Evolutionary conservation across 768 basidiomycete genomes (phyloP).

Genomic region (Symmetrospora coprosmae): DNA sequence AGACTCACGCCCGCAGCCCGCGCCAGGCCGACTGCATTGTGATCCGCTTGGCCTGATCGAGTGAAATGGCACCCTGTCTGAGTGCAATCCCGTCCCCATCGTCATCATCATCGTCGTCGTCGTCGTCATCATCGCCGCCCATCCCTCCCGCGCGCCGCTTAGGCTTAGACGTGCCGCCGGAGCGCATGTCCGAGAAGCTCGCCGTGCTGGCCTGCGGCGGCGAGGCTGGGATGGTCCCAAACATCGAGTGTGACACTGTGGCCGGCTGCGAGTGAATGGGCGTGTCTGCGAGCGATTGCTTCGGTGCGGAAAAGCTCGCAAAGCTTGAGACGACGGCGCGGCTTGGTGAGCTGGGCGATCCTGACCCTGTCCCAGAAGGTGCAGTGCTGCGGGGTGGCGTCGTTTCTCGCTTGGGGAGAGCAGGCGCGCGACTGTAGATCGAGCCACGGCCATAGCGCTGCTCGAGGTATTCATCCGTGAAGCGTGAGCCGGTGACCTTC

Average conservation of each 20-base stretch:
- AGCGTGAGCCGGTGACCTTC: slow-evolving; percentile 81
- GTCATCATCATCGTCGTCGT: slow-evolving; percentile 24
- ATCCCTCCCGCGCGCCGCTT: too few relatives aligned
- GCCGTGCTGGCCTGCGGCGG: slow-evolving; percentile 66
- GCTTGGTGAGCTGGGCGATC: slow-evolving; percentile 48
- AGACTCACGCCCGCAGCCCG: slow-evolving; percentile 2
- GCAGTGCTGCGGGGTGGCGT: not conserved
- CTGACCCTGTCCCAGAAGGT: not conserved
- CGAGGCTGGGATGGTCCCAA: slow-evolving; percentile 37
- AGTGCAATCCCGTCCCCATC: slow-evolving; percentile 61
- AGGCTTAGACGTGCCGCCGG: slow-evolving; percentile 21
- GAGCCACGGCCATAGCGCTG: slow-evolving; percentile 38
- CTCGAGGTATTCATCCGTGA: slow-evolving; percentile 88
- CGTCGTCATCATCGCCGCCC: slow-evolving; percentile 39
- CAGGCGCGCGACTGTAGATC: slow-evolving; percentile 18
- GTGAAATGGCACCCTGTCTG: slow-evolving; percentile 67
- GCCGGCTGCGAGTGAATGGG: slow-evolving; percentile 18
- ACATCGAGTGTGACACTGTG: not conserved
- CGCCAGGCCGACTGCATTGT: slow-evolving; percentile 13
- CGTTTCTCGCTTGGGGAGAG: slow-evolving; percentile 24
- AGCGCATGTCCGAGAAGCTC: slow-evolving; percentile 59
- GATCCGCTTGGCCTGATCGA: slow-evolving; percentile 51
- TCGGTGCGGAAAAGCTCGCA: slow-evolving; percentile 64
- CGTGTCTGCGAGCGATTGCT: slow-evolving; percentile 48
- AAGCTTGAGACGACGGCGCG: slow-evolving; percentile 82